Evolutionary conservation across 1,139 yeast species (phyloP), one percentile per base, ranked within the genome.

Genomic region (Debaryomyces robertsiae): DNA sequence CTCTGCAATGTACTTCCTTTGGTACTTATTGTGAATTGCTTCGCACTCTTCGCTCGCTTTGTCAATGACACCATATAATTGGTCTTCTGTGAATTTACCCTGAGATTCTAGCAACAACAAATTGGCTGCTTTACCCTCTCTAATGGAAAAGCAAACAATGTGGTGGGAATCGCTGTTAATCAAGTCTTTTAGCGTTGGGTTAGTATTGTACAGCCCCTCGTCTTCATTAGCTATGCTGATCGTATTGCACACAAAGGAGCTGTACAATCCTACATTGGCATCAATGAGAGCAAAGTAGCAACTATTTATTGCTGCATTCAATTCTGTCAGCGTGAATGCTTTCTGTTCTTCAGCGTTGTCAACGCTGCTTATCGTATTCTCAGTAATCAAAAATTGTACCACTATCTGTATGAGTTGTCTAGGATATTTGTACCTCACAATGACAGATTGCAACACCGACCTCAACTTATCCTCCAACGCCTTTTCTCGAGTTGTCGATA

Each of bases 321-420:
- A 64, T 56, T 89, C 95, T 43, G 78, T 70, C 38, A 71, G 60
- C 17, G 75, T 59, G 49, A 57, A 68, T 43, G 65, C 63, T 27
- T 52, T 53, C 30, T 65, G 66, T 22, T 52, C 44, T 17, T 49
- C 51, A 30, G 49, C 46, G 16, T 55, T 49, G 25, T 66, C 63
- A 42, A 75, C 80, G 31, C 36, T 31, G n/a, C 32, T 32, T 11
- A 27, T 28, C 14, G 32, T 36, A 15, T 31, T 33, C 41, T 85
- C 86, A 18, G 81, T 61, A 42, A 84, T 80, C 38, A 89, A 63
- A 38, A 90, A 73, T 61, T 93, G 98, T n/a, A 87, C 81, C 19
- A 87, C 93, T 3, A 93, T 73, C 57, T 90, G 97, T 28, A 93
- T 81, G 38, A 90, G 71, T 50, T 89, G 90, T 44, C 96, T 74